A percentile compares a stretch with the other conserved stretches of the same genome.
These are phyloP conservation scores for Kwoniella sp. DNA, from an alignment of 768 basidiomycete species.

Conservation along the genomic window DNA sequence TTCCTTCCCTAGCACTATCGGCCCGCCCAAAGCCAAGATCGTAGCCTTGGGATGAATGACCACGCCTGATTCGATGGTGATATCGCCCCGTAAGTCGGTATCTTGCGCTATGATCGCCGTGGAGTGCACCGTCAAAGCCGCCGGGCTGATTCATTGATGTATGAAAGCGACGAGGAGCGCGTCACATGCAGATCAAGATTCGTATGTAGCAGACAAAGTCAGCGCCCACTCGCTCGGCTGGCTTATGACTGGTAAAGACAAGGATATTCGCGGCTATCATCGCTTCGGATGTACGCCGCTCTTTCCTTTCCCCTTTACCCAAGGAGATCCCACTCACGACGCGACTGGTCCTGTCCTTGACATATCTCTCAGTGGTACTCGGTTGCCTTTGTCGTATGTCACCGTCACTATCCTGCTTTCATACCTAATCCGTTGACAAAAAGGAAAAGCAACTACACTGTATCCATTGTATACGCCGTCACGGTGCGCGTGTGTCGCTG, in stretches of 20 bases:
- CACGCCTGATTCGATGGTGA: constrained; percentile 81
- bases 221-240: too few relatives aligned
- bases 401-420: neutral
- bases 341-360: constrained; percentile 8
- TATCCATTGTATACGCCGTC: too few relatives aligned
- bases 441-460: neutral
- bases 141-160: too few relatives aligned
- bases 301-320: too few relatives aligned
- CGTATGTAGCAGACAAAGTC: too few relatives aligned
- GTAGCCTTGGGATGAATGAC: constrained; percentile 93
- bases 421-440: neutral
- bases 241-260: too few relatives aligned
- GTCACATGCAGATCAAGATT: too few relatives aligned
- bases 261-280: too few relatives aligned
- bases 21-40: constrained; percentile 85
- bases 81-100: constrained; percentile 87
- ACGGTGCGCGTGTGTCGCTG: too few relatives aligned
- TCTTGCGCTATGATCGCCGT: constrained; percentile 90
- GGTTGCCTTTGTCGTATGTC: neutral
- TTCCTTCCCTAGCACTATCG: constrained; percentile 82
- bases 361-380: too few relatives aligned
- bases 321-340: constrained; percentile 9
- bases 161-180: too few relatives aligned
- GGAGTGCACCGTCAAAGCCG: constrained; percentile 86
- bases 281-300: too few relatives aligned